A percentile compares a stretch with the other conserved stretches of the same genome.
Evolutionary conservation across 2,329 filamentous ascomycete genomes (phyloP).

Genomic region (Fusarium luffae): DNA sequence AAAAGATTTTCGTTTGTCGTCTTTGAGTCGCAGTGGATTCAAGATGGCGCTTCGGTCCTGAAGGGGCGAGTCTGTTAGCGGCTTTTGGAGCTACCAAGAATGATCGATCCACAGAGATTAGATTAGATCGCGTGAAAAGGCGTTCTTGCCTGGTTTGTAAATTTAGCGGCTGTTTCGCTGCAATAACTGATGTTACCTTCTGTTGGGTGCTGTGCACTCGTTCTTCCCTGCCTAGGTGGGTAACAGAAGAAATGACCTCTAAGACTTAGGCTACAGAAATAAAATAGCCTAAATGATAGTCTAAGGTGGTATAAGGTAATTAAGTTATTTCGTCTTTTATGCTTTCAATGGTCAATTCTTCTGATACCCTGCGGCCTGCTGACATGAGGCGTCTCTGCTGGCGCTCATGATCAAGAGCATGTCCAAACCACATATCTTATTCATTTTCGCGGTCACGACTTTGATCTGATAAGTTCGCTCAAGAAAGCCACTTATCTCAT

Average conservation of each 20-base stretch:
- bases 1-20: not conserved
- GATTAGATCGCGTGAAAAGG: constrained; percentile 14
- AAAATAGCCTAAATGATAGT: too few species aligned
- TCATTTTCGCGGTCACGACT: not conserved
- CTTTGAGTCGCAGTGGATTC: not conserved
- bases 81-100: not conserved
- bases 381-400: not conserved
- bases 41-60: constrained; percentile 16
- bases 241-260: too few species aligned
- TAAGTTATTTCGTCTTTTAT: too few species aligned
- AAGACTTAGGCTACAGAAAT: too few species aligned
- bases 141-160: not conserved
- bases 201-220: not conserved
- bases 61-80: not conserved
- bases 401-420: not conserved
- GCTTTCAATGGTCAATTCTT: too few species aligned
- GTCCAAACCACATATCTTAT: not conserved
- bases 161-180: not conserved
- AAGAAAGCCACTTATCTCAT: not conserved
- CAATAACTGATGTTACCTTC: not conserved
- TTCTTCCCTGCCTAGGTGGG: not conserved
- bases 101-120: constrained; percentile 14
- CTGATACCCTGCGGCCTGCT: not conserved
- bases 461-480: not conserved
- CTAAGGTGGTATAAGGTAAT: too few species aligned